Base-by-base conservation (phyloP, 73 alveolate species). In the Uronychia binucleata region DNA sequence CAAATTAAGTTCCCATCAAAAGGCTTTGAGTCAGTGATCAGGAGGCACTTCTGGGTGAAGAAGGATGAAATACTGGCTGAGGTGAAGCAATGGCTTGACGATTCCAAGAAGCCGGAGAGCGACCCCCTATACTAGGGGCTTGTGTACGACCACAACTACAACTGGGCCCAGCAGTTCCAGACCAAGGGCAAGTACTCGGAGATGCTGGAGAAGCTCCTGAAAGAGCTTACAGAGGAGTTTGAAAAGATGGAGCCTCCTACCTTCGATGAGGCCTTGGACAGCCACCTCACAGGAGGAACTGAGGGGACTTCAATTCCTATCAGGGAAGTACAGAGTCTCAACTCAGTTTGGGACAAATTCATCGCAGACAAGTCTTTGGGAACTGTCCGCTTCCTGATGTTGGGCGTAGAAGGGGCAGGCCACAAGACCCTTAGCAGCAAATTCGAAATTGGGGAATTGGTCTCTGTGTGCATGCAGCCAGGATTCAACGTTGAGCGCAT, bases 1-100 rank as follows among this genome's bases (percentile, higher is more conserved):
- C 95, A 94, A 88, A 91, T 97, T 67, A 92, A 92, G 86, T 93
- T 91, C 57, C 99, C 99, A 27, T 94, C 97, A 0, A 81, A 79
- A 82, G 99, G 99, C 28, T 97, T 97, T 82, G 99, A 95, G 82
- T 82, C 91, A 14, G 93, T 94, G 26, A 87, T 95, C 27, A 90
- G 87, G 81, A 76, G 94, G 74, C 95, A 92, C 74, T 95, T 95
- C 92, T 93, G 83, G 84, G 77, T 95, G 26, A 95, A 95, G 95
- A 90, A 85, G 86, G 87, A 84, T 57, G 98, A 93, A 80, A 91
- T 95, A 13, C 75, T 95, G 87, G 91, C 85, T 27, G 96, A 93
- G 84, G 95, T 91, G 0, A 83, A 79, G 30, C 86, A 84, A 75
- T 95, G 98, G 98, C 77, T 93, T 57, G 85, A 89, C 33, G 57